Percentiles rank a stretch among this genome's conserved stretches.
Conservation (phyloP, 192 early-diverging fungal species). For the Coemansia sp. region DNA sequence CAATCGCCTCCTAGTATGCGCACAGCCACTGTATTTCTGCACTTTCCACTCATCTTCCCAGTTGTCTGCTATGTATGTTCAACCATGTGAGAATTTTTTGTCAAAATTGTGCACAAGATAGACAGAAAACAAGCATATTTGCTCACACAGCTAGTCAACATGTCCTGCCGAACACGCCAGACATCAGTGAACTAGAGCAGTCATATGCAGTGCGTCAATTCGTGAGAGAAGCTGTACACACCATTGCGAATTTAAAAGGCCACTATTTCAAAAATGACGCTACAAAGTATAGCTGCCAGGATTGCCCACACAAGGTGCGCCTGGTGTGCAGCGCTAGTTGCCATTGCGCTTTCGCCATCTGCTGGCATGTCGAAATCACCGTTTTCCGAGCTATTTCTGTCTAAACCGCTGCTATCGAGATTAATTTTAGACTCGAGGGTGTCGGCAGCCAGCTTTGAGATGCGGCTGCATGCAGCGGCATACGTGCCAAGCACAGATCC, state of each 20-base stretch:
- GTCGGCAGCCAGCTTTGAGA: slow-evolving; percentile 9
- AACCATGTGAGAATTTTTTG: slow-evolving; percentile 4
- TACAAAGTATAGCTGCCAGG: neutral
- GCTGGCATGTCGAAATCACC: neutral
- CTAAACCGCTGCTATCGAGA: neutral
- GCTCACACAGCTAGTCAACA: neutral
- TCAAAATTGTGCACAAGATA: slow-evolving; percentile 7
- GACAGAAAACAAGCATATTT: slow-evolving; percentile 1
- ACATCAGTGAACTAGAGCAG: neutral
- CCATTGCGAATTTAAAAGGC: neutral
- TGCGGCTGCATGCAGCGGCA: slow-evolving; percentile 20
- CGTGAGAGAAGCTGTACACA: neutral
- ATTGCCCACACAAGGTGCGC: neutral
- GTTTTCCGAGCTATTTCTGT: neutral
- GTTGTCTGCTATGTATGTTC: neutral
- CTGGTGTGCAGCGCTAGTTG: neutral
- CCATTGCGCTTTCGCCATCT: neutral
- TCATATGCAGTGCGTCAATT: neutral
- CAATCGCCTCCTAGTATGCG: neutral
- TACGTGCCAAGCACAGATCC: slow-evolving; percentile 37
- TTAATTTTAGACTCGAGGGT: neutral
- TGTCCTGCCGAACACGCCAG: neutral
- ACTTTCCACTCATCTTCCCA: neutral
- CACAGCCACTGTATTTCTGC: slow-evolving; percentile 1
- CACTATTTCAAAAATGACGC: neutral